A percentile compares a stretch with the other conserved stretches of the same genome.
phyloP scores from a whole-genome alignment of 352 stramenopile species.

The Blastocystis sp. region DNA sequence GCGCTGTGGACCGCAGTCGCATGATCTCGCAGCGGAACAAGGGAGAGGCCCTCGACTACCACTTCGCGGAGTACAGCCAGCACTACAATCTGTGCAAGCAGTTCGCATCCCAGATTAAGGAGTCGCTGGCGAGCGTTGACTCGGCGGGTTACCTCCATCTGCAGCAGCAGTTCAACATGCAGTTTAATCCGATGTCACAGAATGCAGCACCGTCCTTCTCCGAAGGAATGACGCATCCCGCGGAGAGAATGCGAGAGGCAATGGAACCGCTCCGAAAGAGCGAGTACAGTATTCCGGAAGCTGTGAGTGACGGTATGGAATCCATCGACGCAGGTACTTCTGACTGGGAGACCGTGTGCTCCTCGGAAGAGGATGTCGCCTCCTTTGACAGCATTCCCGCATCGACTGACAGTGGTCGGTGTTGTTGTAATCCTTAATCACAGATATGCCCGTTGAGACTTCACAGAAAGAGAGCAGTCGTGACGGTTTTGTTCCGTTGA shows the following conservation, averaged over 20 bases:
- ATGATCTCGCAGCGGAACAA: constrained; percentile 8
- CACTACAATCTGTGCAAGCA: constrained; percentile 46
- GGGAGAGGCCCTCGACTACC: background rate
- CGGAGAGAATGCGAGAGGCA: background rate
- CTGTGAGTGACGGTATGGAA: constrained; percentile 2
- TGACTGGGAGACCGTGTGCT: background rate
- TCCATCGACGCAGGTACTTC: background rate
- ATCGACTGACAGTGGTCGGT: background rate
- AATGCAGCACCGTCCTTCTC: background rate
- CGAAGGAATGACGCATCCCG: background rate
- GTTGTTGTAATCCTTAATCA: background rate
- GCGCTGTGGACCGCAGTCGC: background rate
- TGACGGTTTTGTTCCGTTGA: background rate
- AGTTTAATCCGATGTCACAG: background rate
- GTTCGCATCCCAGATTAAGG: background rate
- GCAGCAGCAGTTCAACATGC: constrained; percentile 24
- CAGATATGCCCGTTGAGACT: background rate
- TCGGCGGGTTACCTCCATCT: constrained; percentile 5
- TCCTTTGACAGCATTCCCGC: background rate
- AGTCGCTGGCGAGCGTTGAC: background rate
- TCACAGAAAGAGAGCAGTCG: background rate
- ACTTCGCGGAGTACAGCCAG: constrained; percentile 5
- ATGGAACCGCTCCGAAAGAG: background rate
- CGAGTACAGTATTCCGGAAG: background rate
- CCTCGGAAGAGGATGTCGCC: background rate